Evolutionary conservation across 2,329 filamentous ascomycete genomes (phyloP).

Genomic region (Paradendryphiella salina): DNA sequence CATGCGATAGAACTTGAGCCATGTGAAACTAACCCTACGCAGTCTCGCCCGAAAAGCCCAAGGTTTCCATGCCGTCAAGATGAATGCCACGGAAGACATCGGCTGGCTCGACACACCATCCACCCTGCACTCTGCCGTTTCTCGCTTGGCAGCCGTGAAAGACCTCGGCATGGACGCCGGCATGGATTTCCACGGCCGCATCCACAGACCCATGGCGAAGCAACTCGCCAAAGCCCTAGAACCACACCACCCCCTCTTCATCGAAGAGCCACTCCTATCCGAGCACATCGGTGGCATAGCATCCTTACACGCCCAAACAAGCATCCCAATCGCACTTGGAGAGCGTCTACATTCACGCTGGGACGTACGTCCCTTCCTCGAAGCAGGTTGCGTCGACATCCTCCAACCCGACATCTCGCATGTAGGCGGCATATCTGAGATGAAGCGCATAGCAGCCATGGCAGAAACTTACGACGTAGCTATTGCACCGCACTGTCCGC

Average conservation of each 20-base stretch:
- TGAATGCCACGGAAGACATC: constrained; percentile 78
- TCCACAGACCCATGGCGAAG: constrained; percentile 81
- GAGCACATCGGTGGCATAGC: constrained; percentile 71
- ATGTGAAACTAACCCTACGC: background rate
- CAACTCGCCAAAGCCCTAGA: constrained; percentile 70
- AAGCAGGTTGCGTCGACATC: constrained; percentile 68
- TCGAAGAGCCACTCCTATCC: constrained; percentile 72
- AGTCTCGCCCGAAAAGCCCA: constrained; percentile 62
- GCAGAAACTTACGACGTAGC: constrained; percentile 74
- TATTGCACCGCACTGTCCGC: constrained; percentile 72
- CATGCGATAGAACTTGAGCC: too few species aligned
- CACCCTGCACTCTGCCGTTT: constrained; percentile 64
- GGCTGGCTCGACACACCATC: constrained; percentile 75
- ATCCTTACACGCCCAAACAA: constrained; percentile 60
- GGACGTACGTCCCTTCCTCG: constrained; percentile 73
- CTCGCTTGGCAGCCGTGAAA: constrained; percentile 70
- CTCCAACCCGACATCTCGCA: constrained; percentile 75
- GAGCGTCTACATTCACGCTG: constrained; percentile 73
- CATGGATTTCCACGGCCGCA: constrained; percentile 75
- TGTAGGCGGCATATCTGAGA: constrained; percentile 72
- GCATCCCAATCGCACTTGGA: constrained; percentile 70
- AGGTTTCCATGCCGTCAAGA: constrained; percentile 71
- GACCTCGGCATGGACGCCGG: constrained; percentile 71
- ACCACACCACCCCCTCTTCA: constrained; percentile 71
- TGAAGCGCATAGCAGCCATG: constrained; percentile 69